These are phyloP conservation scores for Penicillium sp. DNA, from an alignment of 2,329 filamentous ascomycete genomes.

Conservation along the genomic window DNA sequence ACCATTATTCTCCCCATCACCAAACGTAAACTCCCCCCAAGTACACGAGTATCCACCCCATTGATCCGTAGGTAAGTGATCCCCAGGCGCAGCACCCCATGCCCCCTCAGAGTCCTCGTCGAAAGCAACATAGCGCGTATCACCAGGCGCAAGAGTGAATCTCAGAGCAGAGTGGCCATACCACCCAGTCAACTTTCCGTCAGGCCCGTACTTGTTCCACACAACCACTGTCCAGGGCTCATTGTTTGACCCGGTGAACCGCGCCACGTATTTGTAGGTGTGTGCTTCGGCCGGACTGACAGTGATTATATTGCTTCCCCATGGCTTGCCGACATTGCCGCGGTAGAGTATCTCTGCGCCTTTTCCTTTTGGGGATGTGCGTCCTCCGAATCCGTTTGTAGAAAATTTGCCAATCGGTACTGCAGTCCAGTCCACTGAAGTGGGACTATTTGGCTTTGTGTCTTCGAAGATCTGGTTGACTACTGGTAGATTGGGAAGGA, in stretches of 20 bases:
- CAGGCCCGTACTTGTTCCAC: constrained; percentile 43
- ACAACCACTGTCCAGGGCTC: constrained; percentile 35
- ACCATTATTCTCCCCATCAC: constrained; percentile 29
- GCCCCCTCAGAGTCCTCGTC: constrained; percentile 40
- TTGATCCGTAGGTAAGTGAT: constrained; percentile 27
- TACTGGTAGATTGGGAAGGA: constrained; percentile 11
- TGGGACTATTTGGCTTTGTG: constrained; percentile 1
- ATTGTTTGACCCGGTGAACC: constrained; percentile 32
- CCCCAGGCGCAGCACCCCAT: constrained; percentile 33
- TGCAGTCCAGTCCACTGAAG: constrained; percentile 22
- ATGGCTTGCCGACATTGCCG: constrained; percentile 40
- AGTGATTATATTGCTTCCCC: constrained; percentile 42
- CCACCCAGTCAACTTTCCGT: constrained; percentile 37
- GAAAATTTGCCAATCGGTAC: constrained; percentile 19
- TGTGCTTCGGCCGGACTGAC: constrained; percentile 30
- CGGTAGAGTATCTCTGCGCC: constrained; percentile 27
- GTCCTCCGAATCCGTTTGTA: constrained; percentile 32
- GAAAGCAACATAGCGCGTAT: constrained; percentile 38
- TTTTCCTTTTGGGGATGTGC: constrained; percentile 23
- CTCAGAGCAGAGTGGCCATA: constrained; percentile 35
- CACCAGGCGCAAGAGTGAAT: constrained; percentile 32
- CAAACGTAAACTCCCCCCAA: constrained; percentile 43
- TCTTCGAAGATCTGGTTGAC: constrained; percentile 9
- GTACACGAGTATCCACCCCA: constrained; percentile 37
- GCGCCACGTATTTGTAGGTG: constrained; percentile 39